Conservation (phyloP, 352 stramenopile genomes). For the Globisporangium orthogonon region DNA sequence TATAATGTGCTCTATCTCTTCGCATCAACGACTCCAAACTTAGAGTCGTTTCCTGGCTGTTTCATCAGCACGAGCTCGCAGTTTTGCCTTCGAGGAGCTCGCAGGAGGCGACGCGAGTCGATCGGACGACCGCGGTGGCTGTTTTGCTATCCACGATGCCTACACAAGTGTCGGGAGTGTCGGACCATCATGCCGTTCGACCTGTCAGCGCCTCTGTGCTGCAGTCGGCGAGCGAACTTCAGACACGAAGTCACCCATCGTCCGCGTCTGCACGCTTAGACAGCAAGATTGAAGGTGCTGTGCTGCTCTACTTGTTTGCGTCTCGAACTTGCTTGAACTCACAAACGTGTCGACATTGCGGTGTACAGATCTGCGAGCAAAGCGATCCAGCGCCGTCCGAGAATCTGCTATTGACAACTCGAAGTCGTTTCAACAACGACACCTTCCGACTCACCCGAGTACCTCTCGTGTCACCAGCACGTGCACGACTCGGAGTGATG, state of each 20-base stretch:
- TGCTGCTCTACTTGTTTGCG: not conserved
- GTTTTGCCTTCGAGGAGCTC: too few species aligned
- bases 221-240: not conserved
- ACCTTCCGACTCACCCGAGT: not conserved
- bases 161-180: not conserved
- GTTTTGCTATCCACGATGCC: not conserved
- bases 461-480: not conserved
- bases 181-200: not conserved
- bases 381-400: constrained; percentile 1
- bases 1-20: too few species aligned
- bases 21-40: too few species aligned
- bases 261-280: not conserved
- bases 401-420: constrained; percentile 8
- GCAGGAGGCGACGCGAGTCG: too few species aligned
- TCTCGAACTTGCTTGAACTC: not conserved
- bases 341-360: not conserved
- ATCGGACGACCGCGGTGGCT: too few species aligned
- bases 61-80: too few species aligned
- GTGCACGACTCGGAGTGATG: not conserved
- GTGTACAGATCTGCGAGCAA: constrained; percentile 8
- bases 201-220: not conserved
- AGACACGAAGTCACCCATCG: not conserved
- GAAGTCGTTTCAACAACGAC: constrained; percentile 11
- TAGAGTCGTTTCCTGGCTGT: too few species aligned
- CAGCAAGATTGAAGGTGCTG: constrained; percentile 11